These are phyloP conservation scores for Acanthamoeba lenticulata DNA, from an alignment of 208 protist genomes.

Conservation along the genomic window DNA sequence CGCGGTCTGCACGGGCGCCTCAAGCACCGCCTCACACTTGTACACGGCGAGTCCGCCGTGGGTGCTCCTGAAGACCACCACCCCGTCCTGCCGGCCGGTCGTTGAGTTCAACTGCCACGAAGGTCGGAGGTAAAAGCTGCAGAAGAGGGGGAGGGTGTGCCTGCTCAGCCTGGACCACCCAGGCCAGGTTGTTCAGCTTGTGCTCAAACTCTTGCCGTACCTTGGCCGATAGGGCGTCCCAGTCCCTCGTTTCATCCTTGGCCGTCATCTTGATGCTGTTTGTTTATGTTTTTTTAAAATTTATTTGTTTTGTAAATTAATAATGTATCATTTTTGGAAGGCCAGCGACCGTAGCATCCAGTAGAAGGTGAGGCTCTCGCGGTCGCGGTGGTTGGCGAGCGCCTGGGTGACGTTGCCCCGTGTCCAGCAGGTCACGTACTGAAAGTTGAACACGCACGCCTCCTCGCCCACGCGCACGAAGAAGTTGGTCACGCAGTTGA, in stretches of 20 bases:
- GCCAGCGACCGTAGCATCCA: background rate
- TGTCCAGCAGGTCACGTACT: background rate
- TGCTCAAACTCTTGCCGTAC: background rate
- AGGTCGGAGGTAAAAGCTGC: background rate
- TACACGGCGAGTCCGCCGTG: background rate
- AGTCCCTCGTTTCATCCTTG: background rate
- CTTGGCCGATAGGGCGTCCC: background rate
- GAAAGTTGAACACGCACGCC: background rate
- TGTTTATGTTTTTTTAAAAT: too few relatives aligned
- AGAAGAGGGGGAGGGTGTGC: background rate
- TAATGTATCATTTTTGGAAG: too few relatives aligned
- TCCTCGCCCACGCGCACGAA: background rate
- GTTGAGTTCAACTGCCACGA: background rate
- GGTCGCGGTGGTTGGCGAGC: background rate
- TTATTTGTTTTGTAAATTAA: too few relatives aligned
- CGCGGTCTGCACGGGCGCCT: background rate
- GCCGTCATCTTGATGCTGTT: too few relatives aligned
- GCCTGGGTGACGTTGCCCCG: background rate
- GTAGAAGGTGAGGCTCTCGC: background rate
- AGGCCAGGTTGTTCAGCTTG: background rate
- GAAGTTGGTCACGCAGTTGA: background rate
- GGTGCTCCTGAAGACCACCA: background rate
- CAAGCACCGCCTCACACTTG: slow-evolving; percentile 8
- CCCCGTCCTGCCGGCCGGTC: background rate
- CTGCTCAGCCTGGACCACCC: background rate